Evolutionary conservation across 225 moss, liverwort and hornwort species (phyloP).

Genomic region (Pleurozium schreberi): DNA sequence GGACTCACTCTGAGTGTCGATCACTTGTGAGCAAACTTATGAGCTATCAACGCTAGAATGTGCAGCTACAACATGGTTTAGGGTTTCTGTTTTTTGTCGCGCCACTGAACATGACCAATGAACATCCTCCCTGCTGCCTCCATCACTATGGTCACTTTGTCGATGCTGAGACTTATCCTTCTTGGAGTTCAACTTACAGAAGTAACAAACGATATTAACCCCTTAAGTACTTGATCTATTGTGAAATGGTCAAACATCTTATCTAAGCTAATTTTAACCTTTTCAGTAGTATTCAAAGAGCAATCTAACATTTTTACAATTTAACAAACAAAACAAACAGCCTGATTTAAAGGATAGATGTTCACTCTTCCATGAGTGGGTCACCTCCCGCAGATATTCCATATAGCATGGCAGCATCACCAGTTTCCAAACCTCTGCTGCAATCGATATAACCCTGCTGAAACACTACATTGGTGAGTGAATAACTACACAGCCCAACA

Average conservation of each 20-base stretch:
- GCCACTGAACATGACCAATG: too few species aligned
- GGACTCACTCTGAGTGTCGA: not conserved
- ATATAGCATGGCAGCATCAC: not conserved
- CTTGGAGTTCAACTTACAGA: not conserved
- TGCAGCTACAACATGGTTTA: not conserved
- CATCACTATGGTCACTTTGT: not conserved
- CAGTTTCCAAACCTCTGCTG: not conserved
- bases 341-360: too few species aligned
- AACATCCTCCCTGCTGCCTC: too few species aligned
- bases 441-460: not conserved
- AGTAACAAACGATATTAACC: not conserved
- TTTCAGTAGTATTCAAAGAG: too few species aligned
- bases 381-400: not conserved
- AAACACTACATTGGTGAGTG: not conserved
- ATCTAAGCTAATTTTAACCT: too few species aligned
- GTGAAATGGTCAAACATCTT: too few species aligned
- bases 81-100: not conserved
- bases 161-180: not conserved
- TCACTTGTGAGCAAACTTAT: not conserved
- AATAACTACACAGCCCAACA: not conserved
- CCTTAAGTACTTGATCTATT: too few species aligned
- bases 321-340: too few species aligned
- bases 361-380: conserved; percentile 8
- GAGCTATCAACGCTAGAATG: not conserved
- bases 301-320: too few species aligned